Percentiles rank a stretch among this genome's conserved stretches.
These are phyloP conservation scores for Chalciporus pseudorubinellus DNA, from an alignment of 768 basidiomycete genomes.

Conservation along the genomic window DNA sequence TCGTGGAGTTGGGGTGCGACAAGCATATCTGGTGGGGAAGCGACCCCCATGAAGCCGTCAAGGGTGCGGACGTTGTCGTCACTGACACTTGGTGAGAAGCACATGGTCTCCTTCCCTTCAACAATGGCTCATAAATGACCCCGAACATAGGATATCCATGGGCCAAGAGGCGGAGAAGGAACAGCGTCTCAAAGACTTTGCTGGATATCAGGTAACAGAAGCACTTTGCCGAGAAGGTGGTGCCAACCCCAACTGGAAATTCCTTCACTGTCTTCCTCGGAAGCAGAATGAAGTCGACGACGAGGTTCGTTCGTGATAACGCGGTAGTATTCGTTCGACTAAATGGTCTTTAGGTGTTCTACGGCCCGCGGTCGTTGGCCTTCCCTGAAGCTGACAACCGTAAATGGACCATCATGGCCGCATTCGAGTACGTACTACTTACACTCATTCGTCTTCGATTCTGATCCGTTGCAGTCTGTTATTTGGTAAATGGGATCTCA, in stretches of 20 bases:
- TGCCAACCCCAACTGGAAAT: constrained; percentile 86
- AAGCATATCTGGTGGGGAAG: constrained; percentile 68
- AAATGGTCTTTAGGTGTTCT: constrained; percentile 66
- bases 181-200: constrained; percentile 80
- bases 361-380: constrained; percentile 85
- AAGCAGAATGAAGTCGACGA: constrained; percentile 95
- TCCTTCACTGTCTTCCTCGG: constrained; percentile 93
- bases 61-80: constrained; percentile 89
- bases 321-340: neutral
- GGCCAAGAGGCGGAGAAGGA: constrained; percentile 95
- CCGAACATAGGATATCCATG: constrained; percentile 85
- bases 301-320: constrained; percentile 50
- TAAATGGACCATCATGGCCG: constrained; percentile 94
- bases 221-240: constrained; percentile 75
- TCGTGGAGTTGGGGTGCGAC: constrained; percentile 72
- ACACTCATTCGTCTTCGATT: constrained; percentile 2
- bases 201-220: constrained; percentile 94
- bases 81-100: constrained; percentile 89
- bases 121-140: neutral
- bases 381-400: constrained; percentile 96
- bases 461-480: constrained; percentile 24
- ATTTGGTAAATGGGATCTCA: constrained; percentile 48
- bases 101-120: neutral
- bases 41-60: constrained; percentile 84
- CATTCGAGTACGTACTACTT: constrained; percentile 69